Base-by-base conservation (phyloP, 495 filamentous ascomycete species). In the Bathelium albidoporum region DNA sequence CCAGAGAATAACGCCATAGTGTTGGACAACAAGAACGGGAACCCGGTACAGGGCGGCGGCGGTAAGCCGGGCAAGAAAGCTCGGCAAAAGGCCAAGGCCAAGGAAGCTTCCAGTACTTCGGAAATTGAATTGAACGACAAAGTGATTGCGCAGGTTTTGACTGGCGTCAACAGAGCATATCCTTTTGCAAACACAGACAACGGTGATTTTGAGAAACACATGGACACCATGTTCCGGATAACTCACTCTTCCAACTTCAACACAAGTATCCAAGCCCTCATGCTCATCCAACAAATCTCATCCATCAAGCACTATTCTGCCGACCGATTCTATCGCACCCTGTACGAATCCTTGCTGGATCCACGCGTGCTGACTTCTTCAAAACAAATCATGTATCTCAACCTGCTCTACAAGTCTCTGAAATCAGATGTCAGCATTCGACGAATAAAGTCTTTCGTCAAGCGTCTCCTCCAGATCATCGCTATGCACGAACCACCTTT, bases 241-340 rank as follows among this genome's bases (percentile, higher is more conserved):
- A 95, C 94, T 0, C 93, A 98, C 73, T 97, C 94, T 0, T 90
- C 94, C 14, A 98, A 97, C 72, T 97, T 98, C 80, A 97, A 97
- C 77, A 98, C 95, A 9, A 92, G 90, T 71, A 89, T 98, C 32
- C 94, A 97, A 73, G 94, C 94, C 36, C 78, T 98, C 62, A 89
- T 96, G 85, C 79, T 98, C 61, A 94, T 98, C 65, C 94, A 97
- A 72, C 95, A 97, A 73, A 82, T 98, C 32, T 87, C 89, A 4
- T 74, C 84, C 18, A 82, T 88, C 9, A 90, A 95, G 71, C 85
- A 93, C 71, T 78, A 83, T 61, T 84, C 85, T 29, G 83, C 86
- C 9, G 95, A 98, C 67, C 85, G 95, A 49, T 97, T 95, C 77
- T 97, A 97, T 74, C 82, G 91, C 34, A 96, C 92, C 2, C 78